Base-by-base conservation (phyloP, 1,284 basidiomycete genomes). In the Cryptococcus jaspeensis region DNA sequence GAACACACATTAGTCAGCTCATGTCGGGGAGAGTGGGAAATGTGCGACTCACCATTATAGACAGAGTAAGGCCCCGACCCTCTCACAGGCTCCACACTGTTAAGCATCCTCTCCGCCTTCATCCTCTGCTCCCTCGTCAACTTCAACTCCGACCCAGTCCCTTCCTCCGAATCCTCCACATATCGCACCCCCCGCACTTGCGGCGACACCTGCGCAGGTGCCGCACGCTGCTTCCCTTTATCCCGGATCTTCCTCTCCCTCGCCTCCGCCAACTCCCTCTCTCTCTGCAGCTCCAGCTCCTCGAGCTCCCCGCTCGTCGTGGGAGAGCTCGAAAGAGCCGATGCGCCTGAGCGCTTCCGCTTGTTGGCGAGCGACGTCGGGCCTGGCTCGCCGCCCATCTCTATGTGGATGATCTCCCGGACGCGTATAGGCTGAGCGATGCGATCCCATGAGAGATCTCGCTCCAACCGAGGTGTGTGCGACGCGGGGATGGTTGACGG, bases 81-180 rank as follows among this genome's bases (percentile, higher is more conserved):
- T 6, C 56, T 61, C 4, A 59, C 60, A 0, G 70, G 66, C 25
- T 52, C 52, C 1, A 74, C 67, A 37, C 59, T 63, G 37, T 61
- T 62, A 59, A 74, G 68, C n/a, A 60, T 55, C 25, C 55, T 53
- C 16, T 66, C 59, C 22, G 69, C 65, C 40, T 61, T 63, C 25
- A 66, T 61, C 49, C 59, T 41, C 41, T 70, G 67, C 38, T 64
- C 52, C 38, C 20, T 61, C 47, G 18, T 57, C 45, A 47, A 52
- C 18, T 60, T 58, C 46, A 60, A 38, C 18, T 58, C 60, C 15
- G 23, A 55, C 2, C 41, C 63, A 28, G 44, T 66, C 40, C 60
- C 60, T 38, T 55, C 60, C 32, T 58, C 57, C 15, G 57, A 62
- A 42, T 61, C 46, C 35, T 61, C 41, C 8, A 58, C n/a, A 36